These are phyloP conservation scores for Trichomonas tenax DNA, from an alignment of 208 protist species.

Conservation along the genomic window DNA sequence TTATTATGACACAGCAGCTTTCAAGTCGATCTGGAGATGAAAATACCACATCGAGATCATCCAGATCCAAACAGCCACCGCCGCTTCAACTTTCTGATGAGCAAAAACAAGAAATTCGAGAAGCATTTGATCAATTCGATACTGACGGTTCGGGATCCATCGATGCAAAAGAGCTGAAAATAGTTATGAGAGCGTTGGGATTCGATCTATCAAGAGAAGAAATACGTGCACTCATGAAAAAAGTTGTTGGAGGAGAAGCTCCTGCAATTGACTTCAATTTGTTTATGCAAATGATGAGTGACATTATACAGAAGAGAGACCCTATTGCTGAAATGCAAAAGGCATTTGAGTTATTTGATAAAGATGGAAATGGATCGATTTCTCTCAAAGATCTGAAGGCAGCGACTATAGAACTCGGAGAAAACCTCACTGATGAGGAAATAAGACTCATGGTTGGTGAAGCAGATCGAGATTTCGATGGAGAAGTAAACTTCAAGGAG, in stretches of 20 bases:
- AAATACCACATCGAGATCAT: neutral
- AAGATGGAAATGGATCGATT: neutral
- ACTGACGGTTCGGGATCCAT: conserved; percentile 60
- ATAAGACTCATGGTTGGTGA: neutral
- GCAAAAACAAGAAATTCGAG: conserved; percentile 92
- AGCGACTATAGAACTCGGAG: neutral
- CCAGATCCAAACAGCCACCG: neutral
- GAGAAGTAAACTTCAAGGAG: conserved; percentile 48
- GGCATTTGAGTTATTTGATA: conserved; percentile 18
- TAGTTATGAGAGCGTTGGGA: conserved; percentile 94
- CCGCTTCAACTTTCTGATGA: conserved; percentile 75
- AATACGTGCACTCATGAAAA: conserved; percentile 55
- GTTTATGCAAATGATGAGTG: conserved; percentile 63
- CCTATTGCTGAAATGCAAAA: conserved; percentile 50
- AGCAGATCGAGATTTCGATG: conserved; percentile 9
- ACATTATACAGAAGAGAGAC: conserved; percentile 62
- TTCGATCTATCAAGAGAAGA: conserved; percentile 88
- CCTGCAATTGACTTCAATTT: conserved; percentile 59
- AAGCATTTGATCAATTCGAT: conserved; percentile 95
- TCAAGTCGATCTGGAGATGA: neutral
- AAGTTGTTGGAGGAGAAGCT: conserved; percentile 54
- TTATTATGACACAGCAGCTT: neutral
- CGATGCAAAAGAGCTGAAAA: conserved; percentile 95
- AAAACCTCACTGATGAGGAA: conserved; percentile 21
- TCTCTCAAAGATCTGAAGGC: conserved; percentile 14